A percentile compares a stretch with the other conserved stretches of the same genome.
These are phyloP conservation scores for Exophiala xenobiotica DNA, from an alignment of 2,329 filamentous ascomycete species.

Conservation along the genomic window DNA sequence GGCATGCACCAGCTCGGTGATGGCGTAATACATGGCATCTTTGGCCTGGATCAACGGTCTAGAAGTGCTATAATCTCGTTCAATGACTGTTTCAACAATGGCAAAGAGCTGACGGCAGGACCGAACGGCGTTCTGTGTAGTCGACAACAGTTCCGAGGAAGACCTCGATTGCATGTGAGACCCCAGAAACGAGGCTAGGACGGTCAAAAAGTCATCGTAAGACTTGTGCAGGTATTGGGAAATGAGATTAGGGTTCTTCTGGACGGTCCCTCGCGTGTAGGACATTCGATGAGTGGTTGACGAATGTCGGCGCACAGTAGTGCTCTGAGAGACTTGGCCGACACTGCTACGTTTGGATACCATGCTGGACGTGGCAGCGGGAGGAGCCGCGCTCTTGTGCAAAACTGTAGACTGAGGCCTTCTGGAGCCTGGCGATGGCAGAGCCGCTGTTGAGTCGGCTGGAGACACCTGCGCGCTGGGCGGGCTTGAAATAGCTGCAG, in stretches of 20 bases:
- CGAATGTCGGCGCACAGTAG: slow-evolving; percentile 45
- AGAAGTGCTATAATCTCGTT: slow-evolving; percentile 69
- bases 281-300: slow-evolving; percentile 72
- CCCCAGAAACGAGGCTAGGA: slow-evolving; percentile 90
- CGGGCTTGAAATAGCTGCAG: slow-evolving; percentile 33
- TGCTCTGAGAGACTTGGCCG: slow-evolving; percentile 25
- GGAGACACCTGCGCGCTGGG: slow-evolving; percentile 30
- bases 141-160: slow-evolving; percentile 74
- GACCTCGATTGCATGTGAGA: slow-evolving; percentile 91
- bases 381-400: neutral
- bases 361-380: slow-evolving; percentile 1
- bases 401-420: slow-evolving; percentile 2
- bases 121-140: slow-evolving; percentile 77
- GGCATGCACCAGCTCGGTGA: slow-evolving; percentile 76
- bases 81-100: slow-evolving; percentile 78
- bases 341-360: slow-evolving; percentile 14
- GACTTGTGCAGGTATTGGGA: slow-evolving; percentile 76
- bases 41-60: slow-evolving; percentile 68
- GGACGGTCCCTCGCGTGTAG: slow-evolving; percentile 63
- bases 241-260: slow-evolving; percentile 69
- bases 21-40: slow-evolving; percentile 72
- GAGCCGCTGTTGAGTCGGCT: neutral
- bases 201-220: slow-evolving; percentile 86
- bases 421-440: slow-evolving; percentile 10
- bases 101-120: slow-evolving; percentile 77